Evolutionary conservation across 2,329 filamentous ascomycete species (phyloP), one percentile per base, ranked within the genome.

Genomic region (Colletotrichum chlorophyti): DNA sequence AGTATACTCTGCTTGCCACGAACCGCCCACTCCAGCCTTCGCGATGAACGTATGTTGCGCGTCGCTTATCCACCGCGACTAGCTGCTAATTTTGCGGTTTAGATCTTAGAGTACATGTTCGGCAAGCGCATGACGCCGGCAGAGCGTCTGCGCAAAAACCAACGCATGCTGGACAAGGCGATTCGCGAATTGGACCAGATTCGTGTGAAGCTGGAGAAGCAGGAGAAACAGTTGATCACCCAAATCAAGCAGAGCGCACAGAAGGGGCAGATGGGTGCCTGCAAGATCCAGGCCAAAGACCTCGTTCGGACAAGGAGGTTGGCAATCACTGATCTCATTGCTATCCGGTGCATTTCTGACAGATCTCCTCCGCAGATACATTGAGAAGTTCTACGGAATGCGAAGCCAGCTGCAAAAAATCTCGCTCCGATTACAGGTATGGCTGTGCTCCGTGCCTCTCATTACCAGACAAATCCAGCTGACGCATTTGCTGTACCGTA

Each of bases 201-300:
- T 74, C 86, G 95, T 57, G 88, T 93, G 64, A 99, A 99, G 80
- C 83, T 99, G 27, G 95, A 99, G 79, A 96, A 97, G 71, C 95
- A 99, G 74, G 95, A 99, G 81, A 98, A 97, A 86, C 97, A 96
- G 70, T 83, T 99, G 51, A 89, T 97, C 51, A 84, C 89, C 64
- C 94, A 98, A 71, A 99, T 99, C 79, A 98, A 97, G 81, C 96
- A 96, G 79, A 97, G 91, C 69, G 95, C 95, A 52, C 97, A 99
- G 79, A 96, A 95, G 81, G 93, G 93, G 5, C 94, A 99, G 78
- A 95, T 98, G 85, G 94, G 93, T n/a, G 93, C 95, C 12, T 92
- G 94, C 76, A 96, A 97, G 80, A 97, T 99, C 72, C 95, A 99
- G 74, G 95, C 95, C 38, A 98, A 98, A 76, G 95, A 99, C 74